phyloP scores from a whole-genome alignment of 805 yeast genomes.

The Tetrapisispora nanseiensis region DNA sequence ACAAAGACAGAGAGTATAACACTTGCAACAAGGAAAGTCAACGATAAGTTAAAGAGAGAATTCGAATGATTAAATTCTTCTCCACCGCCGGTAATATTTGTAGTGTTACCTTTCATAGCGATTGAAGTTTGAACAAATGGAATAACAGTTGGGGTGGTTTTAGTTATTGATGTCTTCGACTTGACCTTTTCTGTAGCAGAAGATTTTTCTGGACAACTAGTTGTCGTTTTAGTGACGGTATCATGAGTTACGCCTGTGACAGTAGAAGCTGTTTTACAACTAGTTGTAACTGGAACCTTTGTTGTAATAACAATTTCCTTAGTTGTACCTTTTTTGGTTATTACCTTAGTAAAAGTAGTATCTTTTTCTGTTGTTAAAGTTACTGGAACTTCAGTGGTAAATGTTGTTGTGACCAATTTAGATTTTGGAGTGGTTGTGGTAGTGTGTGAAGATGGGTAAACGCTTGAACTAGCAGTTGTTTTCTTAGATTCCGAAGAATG shows the following conservation, averaged over 20 bases:
- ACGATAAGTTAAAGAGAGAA: slow-evolving; percentile 8
- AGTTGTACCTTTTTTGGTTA: not conserved
- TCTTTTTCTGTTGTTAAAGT: slow-evolving; percentile 1
- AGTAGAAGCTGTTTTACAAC: not conserved
- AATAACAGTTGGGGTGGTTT: not conserved
- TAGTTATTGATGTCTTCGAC: not conserved
- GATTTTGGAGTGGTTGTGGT: not conserved
- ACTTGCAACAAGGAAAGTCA: slow-evolving; percentile 11
- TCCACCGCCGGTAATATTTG: slow-evolving; percentile 3
- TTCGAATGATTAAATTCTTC: slow-evolving; percentile 9
- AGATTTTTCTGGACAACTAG: not conserved
- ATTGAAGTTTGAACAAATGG: not conserved
- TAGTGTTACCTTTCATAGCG: not conserved
- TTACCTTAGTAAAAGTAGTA: not conserved
- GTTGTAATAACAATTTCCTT: not conserved
- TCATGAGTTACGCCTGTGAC: not conserved
- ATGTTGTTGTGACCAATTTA: not conserved
- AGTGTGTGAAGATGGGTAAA: not conserved
- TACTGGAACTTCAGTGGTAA: slow-evolving; percentile 1
- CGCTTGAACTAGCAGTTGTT: not conserved
- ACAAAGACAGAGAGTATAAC: slow-evolving; percentile 10
- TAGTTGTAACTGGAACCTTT: not conserved
- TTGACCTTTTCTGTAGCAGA: not conserved
- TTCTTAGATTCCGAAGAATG: not conserved
- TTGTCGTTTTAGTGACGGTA: not conserved